A percentile compares a stretch with the other conserved stretches of the same genome.
phyloP scores from a whole-genome alignment of 768 basidiomycete species.

The Melanogaster broomeanus region DNA sequence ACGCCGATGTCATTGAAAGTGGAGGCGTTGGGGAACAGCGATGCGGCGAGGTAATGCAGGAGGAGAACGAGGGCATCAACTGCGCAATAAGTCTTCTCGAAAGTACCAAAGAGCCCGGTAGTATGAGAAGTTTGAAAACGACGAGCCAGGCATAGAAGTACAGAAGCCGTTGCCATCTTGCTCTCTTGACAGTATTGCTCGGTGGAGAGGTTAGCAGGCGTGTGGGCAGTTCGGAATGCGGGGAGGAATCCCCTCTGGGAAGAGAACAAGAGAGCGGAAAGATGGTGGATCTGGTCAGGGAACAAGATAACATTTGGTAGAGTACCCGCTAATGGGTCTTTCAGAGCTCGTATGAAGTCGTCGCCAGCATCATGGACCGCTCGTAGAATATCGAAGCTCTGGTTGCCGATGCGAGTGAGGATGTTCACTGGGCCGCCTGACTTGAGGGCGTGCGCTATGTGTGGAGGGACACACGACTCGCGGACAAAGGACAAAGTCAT shows the following conservation, averaged over 20 bases:
- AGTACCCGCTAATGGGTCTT: constrained; percentile 37
- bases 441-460: constrained; percentile 20
- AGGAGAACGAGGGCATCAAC: constrained; percentile 42
- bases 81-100: constrained; percentile 30
- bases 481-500: constrained; percentile 30
- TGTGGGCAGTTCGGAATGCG: constrained; percentile 27
- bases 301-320: constrained; percentile 44
- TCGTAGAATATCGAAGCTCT: constrained; percentile 38
- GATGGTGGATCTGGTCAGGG: constrained; percentile 39
- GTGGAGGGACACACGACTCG: constrained; percentile 18
- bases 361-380: constrained; percentile 36
- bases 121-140: constrained; percentile 38
- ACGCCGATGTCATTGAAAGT: constrained; percentile 55
- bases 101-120: constrained; percentile 23
- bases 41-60: constrained; percentile 49
- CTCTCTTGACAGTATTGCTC: constrained; percentile 23
- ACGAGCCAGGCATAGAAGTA: constrained; percentile 48
- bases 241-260: constrained; percentile 35
- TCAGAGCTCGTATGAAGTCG: constrained; percentile 32
- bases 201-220: constrained; percentile 26
- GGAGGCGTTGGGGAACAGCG: constrained; percentile 45
- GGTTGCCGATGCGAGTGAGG: constrained; percentile 28
- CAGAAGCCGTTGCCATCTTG: constrained; percentile 38
- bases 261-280: constrained; percentile 40
- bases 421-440: constrained; percentile 22